Evolutionary conservation across 116 monocot species (phyloP).

Genomic region (Dioscorea cayenensis): DNA sequence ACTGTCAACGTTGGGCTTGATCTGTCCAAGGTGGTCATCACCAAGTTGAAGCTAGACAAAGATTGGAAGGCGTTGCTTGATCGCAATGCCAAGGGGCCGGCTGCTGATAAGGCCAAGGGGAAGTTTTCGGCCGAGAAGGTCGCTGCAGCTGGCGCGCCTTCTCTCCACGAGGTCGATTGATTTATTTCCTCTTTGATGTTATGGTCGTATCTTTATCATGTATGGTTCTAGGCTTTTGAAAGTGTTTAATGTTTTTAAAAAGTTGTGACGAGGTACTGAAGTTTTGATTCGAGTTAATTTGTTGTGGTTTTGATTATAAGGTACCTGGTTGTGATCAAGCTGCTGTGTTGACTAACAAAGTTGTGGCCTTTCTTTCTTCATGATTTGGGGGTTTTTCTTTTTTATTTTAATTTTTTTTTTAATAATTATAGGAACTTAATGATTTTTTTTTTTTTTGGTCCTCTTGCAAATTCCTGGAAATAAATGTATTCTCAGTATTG

Average conservation of each 20-base stretch:
- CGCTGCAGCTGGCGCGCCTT: constrained; percentile 23
- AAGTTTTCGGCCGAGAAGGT: constrained; percentile 76
- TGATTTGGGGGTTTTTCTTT: no score
- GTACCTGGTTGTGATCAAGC: no score
- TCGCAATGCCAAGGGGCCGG: constrained; percentile 54
- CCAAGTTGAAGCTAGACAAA: constrained; percentile 81
- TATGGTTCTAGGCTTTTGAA: background rate
- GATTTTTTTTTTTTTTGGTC: no score
- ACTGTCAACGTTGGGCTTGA: constrained; percentile 73
- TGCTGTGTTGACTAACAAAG: no score
- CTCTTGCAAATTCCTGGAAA: no score
- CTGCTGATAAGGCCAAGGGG: constrained; percentile 70
- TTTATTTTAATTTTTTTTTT: no score
- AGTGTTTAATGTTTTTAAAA: background rate
- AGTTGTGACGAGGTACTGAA: background rate
- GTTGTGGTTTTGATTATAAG: no score
- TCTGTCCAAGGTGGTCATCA: constrained; percentile 63
- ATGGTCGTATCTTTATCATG: background rate
- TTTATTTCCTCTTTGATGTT: background rate
- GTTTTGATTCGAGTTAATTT: no score
- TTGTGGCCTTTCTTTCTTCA: no score
- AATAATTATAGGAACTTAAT: no score
- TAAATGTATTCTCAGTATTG: no score
- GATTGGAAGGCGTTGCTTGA: constrained; percentile 67
- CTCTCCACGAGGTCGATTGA: constrained; percentile 57